Conservation (phyloP, 257 asterid species). For the Forsythia viridissima region DNA sequence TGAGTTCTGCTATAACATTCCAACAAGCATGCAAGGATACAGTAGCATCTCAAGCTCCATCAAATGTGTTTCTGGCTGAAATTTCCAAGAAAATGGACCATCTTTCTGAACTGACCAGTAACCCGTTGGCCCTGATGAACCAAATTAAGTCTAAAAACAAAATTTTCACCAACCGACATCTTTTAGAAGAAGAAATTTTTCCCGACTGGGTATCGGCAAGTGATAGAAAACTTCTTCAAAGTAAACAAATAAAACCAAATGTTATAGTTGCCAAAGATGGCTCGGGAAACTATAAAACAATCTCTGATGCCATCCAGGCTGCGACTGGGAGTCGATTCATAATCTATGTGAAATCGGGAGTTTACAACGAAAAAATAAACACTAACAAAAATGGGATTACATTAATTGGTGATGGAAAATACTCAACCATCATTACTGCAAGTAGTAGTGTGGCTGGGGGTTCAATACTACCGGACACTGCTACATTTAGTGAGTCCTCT, state of each 20-base stretch:
- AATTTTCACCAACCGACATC: background rate
- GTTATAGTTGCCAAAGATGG: slow-evolving; percentile 44
- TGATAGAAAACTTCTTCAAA: slow-evolving; percentile 27
- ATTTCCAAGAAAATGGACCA: slow-evolving; percentile 54
- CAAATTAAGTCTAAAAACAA: slow-evolving; percentile 26
- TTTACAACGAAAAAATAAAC: slow-evolving; percentile 56
- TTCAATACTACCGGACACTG: slow-evolving; percentile 23
- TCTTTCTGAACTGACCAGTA: slow-evolving; percentile 55
- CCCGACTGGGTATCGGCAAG: slow-evolving; percentile 24
- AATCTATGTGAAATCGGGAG: slow-evolving; percentile 51
- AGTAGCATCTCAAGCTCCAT: slow-evolving; percentile 27
- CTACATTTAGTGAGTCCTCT: slow-evolving; percentile 36
- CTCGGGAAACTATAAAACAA: slow-evolving; percentile 31
- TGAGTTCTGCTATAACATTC: slow-evolving; percentile 72
- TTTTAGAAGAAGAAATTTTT: slow-evolving; percentile 14
- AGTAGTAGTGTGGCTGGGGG: slow-evolving; percentile 45
- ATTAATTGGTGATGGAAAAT: slow-evolving; percentile 75
- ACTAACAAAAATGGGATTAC: slow-evolving; percentile 71
- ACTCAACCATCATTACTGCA: slow-evolving; percentile 52
- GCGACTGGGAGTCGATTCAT: slow-evolving; percentile 35
- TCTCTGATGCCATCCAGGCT: slow-evolving; percentile 36
- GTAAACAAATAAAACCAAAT: slow-evolving; percentile 17
- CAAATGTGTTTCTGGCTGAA: slow-evolving; percentile 34
- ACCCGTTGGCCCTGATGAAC: slow-evolving; percentile 58
- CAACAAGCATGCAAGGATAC: slow-evolving; percentile 69